A percentile compares a stretch with the other conserved stretches of the same genome.
These are phyloP conservation scores for Pythium grandisporangium DNA, from an alignment of 352 stramenopile species.

Conservation along the genomic window DNA sequence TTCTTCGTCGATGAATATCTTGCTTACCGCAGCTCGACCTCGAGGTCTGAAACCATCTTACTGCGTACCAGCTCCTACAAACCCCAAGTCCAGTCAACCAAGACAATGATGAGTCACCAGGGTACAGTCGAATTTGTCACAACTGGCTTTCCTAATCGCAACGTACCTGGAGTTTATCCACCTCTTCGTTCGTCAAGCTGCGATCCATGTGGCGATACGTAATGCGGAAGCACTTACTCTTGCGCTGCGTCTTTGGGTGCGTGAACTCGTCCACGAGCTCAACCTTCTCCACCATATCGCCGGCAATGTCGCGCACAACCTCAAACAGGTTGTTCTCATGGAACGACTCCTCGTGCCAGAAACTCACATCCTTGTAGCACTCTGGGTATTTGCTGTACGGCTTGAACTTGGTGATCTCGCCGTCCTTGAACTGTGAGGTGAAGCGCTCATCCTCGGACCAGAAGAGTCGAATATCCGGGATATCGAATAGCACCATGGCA, in stretches of 20 bases:
- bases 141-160: too few species aligned
- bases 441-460: slow-evolving; percentile 96
- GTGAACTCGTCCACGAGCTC: slow-evolving; percentile 95
- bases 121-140: background rate
- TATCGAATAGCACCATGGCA: slow-evolving; percentile 99
- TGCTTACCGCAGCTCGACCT: background rate
- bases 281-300: slow-evolving; percentile 95
- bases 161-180: slow-evolving; percentile 93
- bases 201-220: slow-evolving; percentile 98
- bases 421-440: slow-evolving; percentile 88
- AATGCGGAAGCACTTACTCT: slow-evolving; percentile 97
- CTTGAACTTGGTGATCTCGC: slow-evolving; percentile 94
- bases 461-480: slow-evolving; percentile 99
- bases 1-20: too few species aligned
- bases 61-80: slow-evolving; percentile 4
- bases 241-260: slow-evolving; percentile 94
- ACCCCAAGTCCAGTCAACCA: background rate
- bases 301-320: slow-evolving; percentile 92
- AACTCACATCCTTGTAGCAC: slow-evolving; percentile 98
- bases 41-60: slow-evolving; percentile 2
- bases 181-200: slow-evolving; percentile 98
- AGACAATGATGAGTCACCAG: background rate
- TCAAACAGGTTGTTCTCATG: slow-evolving; percentile 98
- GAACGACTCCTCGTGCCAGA: slow-evolving; percentile 90
- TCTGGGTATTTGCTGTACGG: slow-evolving; percentile 98